phyloP scores from a whole-genome alignment of 768 basidiomycete species.

The Pulveroboletus sp. region DNA sequence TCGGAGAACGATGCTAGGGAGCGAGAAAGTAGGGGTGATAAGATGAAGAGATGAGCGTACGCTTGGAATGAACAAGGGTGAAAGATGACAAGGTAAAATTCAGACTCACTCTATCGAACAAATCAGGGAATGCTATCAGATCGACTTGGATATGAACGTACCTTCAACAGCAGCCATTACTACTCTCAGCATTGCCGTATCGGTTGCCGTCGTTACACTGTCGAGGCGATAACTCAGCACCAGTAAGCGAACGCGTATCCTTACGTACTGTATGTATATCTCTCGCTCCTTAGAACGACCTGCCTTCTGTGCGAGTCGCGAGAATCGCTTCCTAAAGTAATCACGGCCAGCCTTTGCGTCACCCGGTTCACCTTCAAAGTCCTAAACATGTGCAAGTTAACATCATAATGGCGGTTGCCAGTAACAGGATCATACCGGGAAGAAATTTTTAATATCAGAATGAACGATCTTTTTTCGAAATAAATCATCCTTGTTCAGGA shows the following conservation, averaged over 20 bases:
- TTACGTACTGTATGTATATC: slow-evolving; percentile 87
- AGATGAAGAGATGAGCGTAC: slow-evolving; percentile 27
- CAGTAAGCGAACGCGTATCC: slow-evolving; percentile 1
- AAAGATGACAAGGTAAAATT: slow-evolving; percentile 23
- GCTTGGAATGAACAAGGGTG: slow-evolving; percentile 16
- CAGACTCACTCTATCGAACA: slow-evolving; percentile 63
- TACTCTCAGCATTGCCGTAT: slow-evolving; percentile 82
- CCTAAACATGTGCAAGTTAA: slow-evolving; percentile 41
- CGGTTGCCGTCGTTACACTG: slow-evolving; percentile 88
- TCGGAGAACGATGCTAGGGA: slow-evolving; percentile 36
- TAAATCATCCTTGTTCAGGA: slow-evolving; percentile 95
- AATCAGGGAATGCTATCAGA: slow-evolving; percentile 11
- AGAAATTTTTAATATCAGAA: slow-evolving; percentile 86
- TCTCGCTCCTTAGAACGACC: slow-evolving; percentile 84
- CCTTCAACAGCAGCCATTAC: slow-evolving; percentile 98
- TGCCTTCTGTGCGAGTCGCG: slow-evolving; percentile 77
- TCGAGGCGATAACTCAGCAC: slow-evolving; percentile 3
- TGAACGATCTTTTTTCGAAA: slow-evolving; percentile 78
- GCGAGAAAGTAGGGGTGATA: slow-evolving; percentile 12
- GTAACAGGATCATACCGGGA: slow-evolving; percentile 57
- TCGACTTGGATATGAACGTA: slow-evolving; percentile 34
- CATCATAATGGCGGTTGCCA: background rate
- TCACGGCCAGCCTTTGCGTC: slow-evolving; percentile 77
- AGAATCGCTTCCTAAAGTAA: slow-evolving; percentile 88
- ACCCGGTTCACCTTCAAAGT: slow-evolving; percentile 77